Base-by-base conservation (phyloP, 2,329 filamentous ascomycete species). In the Westerdykella sp. region DNA sequence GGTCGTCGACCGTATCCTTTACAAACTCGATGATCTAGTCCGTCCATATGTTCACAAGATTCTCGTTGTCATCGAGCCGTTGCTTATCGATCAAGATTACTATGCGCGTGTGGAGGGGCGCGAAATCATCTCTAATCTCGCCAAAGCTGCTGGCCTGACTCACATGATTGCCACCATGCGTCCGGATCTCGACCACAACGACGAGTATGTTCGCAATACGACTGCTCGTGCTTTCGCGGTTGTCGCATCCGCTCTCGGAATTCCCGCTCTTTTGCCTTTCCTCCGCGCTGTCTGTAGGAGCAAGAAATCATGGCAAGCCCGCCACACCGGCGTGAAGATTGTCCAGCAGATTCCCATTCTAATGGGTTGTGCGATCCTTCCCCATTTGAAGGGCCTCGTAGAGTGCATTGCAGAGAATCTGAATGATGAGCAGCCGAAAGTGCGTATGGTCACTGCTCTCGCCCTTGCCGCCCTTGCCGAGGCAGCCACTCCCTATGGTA, bases 101-200 rank as follows among this genome's bases (percentile, higher is more conserved):
- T 98, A 98, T 67, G 93, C 94, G 34, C 85, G 93, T 66, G 93
- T 98, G 5, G 93, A 98, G 69, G 93, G 93, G 68, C 87, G 93
- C 55, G 93, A 98, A 67, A 98, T 98, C 57, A 98, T 98, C 57
- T 97, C 91, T 43, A 98, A 98, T 66, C 80, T 98, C 39, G 87
- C 86, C 64, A 98, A 98, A 69, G 93, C 93, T 18, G 93, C 94
- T 49, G 94, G 93, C 63, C 79, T 98, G 42, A 93, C 93, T 14
- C 93, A 94, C 56, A 98, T 98, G 93, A 98, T 98, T 66, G 95
- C 89, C 70, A 95, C 90, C 7, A 98, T 98, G 93, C 80, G 93
- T 60, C 94, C 93, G 0, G 93, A 98, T 78, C 95, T 98, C 53
- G 93, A 98, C 58, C 93, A 98, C 59, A 87, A 94, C 21, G 93